phyloP scores from a whole-genome alignment of 2,329 filamentous ascomycete genomes.

The Curvularia sp. region DNA sequence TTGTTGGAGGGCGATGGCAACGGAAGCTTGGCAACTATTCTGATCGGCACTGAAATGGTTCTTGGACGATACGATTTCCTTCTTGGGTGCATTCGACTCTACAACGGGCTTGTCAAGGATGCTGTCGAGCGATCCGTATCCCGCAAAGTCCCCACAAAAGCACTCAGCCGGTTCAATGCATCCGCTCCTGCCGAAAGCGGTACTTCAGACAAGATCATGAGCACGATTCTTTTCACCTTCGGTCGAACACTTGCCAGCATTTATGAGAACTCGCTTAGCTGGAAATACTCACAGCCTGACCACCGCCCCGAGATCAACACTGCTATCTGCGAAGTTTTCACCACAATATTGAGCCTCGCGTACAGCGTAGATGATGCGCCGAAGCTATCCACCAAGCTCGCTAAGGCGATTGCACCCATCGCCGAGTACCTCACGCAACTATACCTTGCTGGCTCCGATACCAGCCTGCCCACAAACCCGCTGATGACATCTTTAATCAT shows the following conservation, averaged over 20 bases:
- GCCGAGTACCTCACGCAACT: slow-evolving; percentile 78
- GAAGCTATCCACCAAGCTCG: slow-evolving; percentile 60
- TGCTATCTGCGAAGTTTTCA: slow-evolving; percentile 72
- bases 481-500: slow-evolving; percentile 74
- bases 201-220: slow-evolving; percentile 79
- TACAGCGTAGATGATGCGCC: slow-evolving; percentile 74
- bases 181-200: slow-evolving; percentile 66
- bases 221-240: slow-evolving; percentile 74
- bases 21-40: slow-evolving; percentile 77
- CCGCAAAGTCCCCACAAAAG: slow-evolving; percentile 65
- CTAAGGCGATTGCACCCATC: slow-evolving; percentile 71
- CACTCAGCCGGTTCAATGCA: slow-evolving; percentile 58
- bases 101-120: slow-evolving; percentile 77
- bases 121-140: slow-evolving; percentile 73
- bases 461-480: slow-evolving; percentile 77
- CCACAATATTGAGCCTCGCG: slow-evolving; percentile 73
- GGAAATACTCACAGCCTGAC: slow-evolving; percentile 76
- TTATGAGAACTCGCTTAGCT: slow-evolving; percentile 83
- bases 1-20: slow-evolving; percentile 79
- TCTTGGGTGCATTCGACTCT: slow-evolving; percentile 74
- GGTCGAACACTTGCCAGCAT: slow-evolving; percentile 80
- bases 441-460: slow-evolving; percentile 74
- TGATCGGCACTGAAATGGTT: slow-evolving; percentile 82
- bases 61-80: slow-evolving; percentile 80
- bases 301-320: slow-evolving; percentile 74